Conservation (phyloP, 176 grass and related monocot species). For the Avena sativa region DNA sequence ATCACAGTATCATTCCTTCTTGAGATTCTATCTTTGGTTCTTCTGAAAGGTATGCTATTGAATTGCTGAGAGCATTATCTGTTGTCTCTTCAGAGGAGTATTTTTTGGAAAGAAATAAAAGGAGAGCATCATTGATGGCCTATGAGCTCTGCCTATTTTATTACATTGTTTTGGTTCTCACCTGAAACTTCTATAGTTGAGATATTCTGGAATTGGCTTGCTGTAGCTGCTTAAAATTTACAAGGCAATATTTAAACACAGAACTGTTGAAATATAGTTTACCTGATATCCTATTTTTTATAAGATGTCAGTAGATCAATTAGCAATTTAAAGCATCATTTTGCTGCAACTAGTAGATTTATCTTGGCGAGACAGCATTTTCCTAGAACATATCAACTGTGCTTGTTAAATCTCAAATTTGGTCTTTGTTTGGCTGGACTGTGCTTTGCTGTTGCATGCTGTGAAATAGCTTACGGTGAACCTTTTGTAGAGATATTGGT, state of each 20-base stretch:
- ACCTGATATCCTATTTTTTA: background rate
- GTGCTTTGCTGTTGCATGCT: constrained; percentile 11
- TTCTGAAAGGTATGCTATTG: constrained; percentile 77
- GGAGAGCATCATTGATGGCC: background rate
- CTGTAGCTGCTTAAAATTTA: background rate
- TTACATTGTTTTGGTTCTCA: constrained; percentile 6
- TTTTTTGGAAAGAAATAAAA: constrained; percentile 11
- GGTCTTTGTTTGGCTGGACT: background rate
- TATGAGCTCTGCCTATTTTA: constrained; percentile 19
- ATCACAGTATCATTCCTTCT: constrained; percentile 66
- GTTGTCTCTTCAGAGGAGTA: constrained; percentile 9
- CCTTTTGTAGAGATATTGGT: constrained; percentile 25
- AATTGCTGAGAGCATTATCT: constrained; percentile 17
- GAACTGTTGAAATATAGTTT: background rate
- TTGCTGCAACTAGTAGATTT: constrained; percentile 30
- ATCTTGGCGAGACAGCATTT: constrained; percentile 14
- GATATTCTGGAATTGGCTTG: background rate
- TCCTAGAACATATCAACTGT: background rate
- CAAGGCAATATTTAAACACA: constrained; percentile 1
- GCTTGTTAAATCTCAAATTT: constrained; percentile 26
- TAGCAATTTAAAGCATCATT: constrained; percentile 2
- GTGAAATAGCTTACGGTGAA: background rate
- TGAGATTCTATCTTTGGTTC: constrained; percentile 72
- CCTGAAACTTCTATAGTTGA: constrained; percentile 6
- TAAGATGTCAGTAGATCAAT: constrained; percentile 21